Conservation (phyloP, 176 grass and related monocot species). For the Melocanna baccifera region DNA sequence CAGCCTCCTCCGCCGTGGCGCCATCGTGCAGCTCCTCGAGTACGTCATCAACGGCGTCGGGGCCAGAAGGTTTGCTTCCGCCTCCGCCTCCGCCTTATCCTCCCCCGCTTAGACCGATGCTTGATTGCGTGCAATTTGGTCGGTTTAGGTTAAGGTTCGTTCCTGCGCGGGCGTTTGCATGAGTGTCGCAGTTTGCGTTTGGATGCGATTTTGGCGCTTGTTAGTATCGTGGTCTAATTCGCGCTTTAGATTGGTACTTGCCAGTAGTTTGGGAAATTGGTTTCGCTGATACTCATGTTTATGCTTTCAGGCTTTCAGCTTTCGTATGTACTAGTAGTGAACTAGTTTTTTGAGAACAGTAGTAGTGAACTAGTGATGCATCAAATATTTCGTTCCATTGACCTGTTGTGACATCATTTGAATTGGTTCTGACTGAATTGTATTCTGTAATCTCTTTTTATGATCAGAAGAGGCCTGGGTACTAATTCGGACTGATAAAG, state of each 20-base stretch:
- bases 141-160: conserved; percentile 19
- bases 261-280: neutral
- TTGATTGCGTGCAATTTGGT: neutral
- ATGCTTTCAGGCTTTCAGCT: too few species aligned
- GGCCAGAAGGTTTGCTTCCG: conserved; percentile 44
- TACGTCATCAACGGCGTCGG: conserved; percentile 57
- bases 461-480: neutral
- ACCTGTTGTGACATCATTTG: neutral
- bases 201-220: neutral
- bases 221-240: neutral
- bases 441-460: neutral
- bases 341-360: neutral
- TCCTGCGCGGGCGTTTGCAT: neutral
- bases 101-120: neutral
- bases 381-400: neutral
- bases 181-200: neutral
- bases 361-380: neutral
- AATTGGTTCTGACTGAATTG: neutral
- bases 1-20: conserved; percentile 47
- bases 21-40: conserved; percentile 67
- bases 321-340: neutral
- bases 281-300: neutral
- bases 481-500: neutral
- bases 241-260: neutral
- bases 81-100: neutral